Conservation (phyloP, 2,329 filamentous ascomycete species). For the Achaetomium macrosporum region DNA sequence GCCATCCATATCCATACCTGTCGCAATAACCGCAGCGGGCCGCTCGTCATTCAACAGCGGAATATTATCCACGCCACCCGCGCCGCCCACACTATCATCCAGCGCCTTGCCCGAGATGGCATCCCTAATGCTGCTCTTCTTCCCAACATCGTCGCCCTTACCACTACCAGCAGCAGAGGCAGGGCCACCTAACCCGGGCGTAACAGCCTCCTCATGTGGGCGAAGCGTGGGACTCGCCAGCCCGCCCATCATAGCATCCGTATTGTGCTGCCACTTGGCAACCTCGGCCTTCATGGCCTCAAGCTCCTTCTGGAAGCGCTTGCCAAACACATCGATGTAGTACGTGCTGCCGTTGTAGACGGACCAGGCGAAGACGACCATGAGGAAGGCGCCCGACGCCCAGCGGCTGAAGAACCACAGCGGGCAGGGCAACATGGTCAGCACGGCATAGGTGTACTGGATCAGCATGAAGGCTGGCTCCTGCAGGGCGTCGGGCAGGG, state of each 20-base stretch:
- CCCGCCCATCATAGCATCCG: conserved; percentile 36
- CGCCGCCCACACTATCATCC: conserved; percentile 26
- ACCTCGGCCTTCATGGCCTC: conserved; percentile 86
- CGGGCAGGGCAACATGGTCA: conserved; percentile 92
- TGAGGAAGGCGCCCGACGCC: conserved; percentile 71
- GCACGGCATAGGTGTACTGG: conserved; percentile 82
- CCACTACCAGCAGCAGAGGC: not conserved
- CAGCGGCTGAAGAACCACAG: conserved; percentile 89
- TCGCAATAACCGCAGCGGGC: conserved; percentile 18
- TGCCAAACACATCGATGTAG: conserved; percentile 98
- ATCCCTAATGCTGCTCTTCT: conserved; percentile 12
- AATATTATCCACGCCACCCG: conserved; percentile 46
- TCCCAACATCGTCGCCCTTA: not conserved
- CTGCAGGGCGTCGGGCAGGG: conserved; percentile 68
- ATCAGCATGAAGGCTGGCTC: conserved; percentile 94
- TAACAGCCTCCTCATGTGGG: conserved; percentile 26
- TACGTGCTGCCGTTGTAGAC: conserved; percentile 96
- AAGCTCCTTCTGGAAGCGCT: conserved; percentile 91
- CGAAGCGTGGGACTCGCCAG: conserved; percentile 33
- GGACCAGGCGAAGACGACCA: conserved; percentile 84
- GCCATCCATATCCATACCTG: conserved; percentile 29
- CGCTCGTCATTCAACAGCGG: conserved; percentile 49
- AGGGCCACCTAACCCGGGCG: not conserved
- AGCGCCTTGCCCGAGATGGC: conserved; percentile 20
- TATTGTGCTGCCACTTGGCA: conserved; percentile 71